Evolutionary conservation across 2,329 filamentous ascomycete genomes (phyloP).

Genomic region (Anisogramma anomala): DNA sequence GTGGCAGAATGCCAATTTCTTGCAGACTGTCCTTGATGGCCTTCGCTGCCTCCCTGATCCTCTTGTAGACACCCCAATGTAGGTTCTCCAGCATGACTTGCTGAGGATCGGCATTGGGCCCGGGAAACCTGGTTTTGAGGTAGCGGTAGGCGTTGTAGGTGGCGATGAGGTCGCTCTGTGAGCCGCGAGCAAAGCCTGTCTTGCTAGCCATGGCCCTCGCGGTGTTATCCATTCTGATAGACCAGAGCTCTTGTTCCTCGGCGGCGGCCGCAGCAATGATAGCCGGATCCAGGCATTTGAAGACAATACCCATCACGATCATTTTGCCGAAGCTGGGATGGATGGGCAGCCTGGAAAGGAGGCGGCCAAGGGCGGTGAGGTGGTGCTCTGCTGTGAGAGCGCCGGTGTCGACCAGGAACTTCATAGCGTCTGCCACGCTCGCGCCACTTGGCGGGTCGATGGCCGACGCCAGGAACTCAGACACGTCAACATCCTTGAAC

Average conservation of each 20-base stretch:
- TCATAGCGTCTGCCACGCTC: slow-evolving; percentile 27
- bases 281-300: slow-evolving; percentile 38
- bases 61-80: slow-evolving; percentile 23
- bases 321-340: slow-evolving; percentile 35
- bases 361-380: slow-evolving; percentile 32
- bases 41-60: slow-evolving; percentile 23
- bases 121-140: neutral
- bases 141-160: neutral
- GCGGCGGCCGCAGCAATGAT: slow-evolving; percentile 27
- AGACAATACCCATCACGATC: slow-evolving; percentile 37
- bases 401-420: slow-evolving; percentile 27
- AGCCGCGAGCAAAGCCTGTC: neutral
- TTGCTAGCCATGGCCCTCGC: neutral
- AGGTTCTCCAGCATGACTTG: neutral
- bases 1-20: slow-evolving; percentile 22
- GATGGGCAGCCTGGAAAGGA: slow-evolving; percentile 23
- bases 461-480: slow-evolving; percentile 29
- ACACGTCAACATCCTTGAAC: slow-evolving; percentile 26
- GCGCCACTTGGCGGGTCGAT: slow-evolving; percentile 31
- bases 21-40: slow-evolving; percentile 28
- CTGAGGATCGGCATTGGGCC: neutral
- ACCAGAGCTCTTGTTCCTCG: neutral
- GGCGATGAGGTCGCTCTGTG: neutral
- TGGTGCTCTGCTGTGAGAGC: slow-evolving; percentile 31
- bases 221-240: neutral